A percentile compares a stretch with the other conserved stretches of the same genome.
Evolutionary conservation across 306 rosid genomes (phyloP).

Genomic region (Corylus avellana): DNA sequence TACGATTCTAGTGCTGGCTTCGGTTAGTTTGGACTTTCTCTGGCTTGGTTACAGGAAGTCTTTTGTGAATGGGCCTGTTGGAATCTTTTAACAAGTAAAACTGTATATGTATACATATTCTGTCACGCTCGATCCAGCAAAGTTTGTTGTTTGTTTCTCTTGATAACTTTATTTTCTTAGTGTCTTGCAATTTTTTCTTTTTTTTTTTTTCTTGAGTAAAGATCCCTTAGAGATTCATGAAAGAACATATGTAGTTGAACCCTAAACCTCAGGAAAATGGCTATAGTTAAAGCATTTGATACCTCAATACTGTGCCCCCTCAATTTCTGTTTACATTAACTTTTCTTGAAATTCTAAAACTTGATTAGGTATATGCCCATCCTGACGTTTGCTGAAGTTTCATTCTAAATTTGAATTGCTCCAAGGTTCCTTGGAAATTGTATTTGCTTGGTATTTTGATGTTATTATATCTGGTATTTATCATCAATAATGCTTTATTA

Average conservation of each 20-base stretch:
- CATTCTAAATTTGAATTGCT: background rate
- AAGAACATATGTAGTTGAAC: background rate
- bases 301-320: background rate
- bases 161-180: background rate
- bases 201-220: background rate
- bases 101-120: background rate
- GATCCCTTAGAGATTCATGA: background rate
- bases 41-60: constrained; percentile 20
- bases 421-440: background rate
- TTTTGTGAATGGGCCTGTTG: constrained; percentile 12
- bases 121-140: background rate
- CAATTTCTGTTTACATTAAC: background rate
- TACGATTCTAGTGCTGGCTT: constrained; percentile 87
- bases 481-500: background rate
- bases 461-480: background rate
- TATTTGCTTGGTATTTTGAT: constrained; percentile 5
- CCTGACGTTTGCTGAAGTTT: background rate
- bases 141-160: background rate
- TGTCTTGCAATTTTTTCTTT: background rate
- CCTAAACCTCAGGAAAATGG: background rate
- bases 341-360: background rate
- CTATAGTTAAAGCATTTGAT: background rate
- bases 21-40: constrained; percentile 68
- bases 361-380: constrained; percentile 11
- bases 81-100: background rate